Evolutionary conservation across 2,329 filamentous ascomycete genomes (phyloP).

Genomic region (Juglanconis sp.): DNA sequence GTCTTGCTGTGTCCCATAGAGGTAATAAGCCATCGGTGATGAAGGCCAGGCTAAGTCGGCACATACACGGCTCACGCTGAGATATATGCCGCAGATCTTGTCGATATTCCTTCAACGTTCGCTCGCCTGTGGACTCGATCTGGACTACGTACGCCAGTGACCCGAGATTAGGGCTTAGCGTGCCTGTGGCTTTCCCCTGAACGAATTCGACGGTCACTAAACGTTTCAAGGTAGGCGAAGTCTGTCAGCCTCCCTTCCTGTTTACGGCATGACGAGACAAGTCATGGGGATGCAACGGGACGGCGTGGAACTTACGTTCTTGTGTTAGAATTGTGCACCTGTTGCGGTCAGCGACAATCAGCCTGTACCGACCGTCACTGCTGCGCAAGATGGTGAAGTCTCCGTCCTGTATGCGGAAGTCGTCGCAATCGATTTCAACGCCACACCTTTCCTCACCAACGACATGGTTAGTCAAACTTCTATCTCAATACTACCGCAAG

Average conservation of each 20-base stretch:
- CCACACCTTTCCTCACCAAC: conserved; percentile 17
- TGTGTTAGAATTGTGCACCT: conserved; percentile 24
- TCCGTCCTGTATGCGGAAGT: conserved; percentile 21
- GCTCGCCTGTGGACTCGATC: background rate
- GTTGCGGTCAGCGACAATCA: conserved; percentile 24
- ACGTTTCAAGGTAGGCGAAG: too few relatives aligned
- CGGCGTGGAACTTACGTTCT: conserved; percentile 7
- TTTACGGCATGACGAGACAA: background rate
- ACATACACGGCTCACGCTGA: background rate
- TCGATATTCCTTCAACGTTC: background rate
- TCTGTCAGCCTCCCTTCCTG: too few relatives aligned
- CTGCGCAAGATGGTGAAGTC: conserved; percentile 22
- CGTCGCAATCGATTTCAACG: conserved; percentile 22
- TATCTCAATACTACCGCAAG: too few relatives aligned
- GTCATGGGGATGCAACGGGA: background rate
- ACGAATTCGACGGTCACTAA: too few relatives aligned
- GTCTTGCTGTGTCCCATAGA: too few relatives aligned
- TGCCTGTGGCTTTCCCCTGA: background rate
- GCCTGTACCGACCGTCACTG: conserved; percentile 17
- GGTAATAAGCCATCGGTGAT: too few relatives aligned
- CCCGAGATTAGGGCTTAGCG: too few relatives aligned
- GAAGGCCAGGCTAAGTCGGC: too few relatives aligned
- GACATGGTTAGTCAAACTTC: background rate
- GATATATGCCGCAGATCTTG: background rate
- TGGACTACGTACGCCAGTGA: background rate